Base-by-base conservation (phyloP, 345 rosid species). In the Geranium brycei region DNA sequence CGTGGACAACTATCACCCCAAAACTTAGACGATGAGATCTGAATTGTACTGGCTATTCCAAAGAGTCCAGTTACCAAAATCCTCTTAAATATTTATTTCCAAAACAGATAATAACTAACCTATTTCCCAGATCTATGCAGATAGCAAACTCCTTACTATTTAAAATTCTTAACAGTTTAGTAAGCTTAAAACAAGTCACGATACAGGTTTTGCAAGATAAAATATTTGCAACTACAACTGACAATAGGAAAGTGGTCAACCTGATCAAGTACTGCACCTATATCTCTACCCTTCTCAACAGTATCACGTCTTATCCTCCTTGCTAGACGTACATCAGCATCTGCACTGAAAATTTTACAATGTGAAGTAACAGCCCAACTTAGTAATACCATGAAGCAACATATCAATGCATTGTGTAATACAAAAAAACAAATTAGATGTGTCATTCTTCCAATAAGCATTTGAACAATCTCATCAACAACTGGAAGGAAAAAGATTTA, bases 321-420 rank as follows among this genome's bases (percentile, higher is more conserved):
- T 61, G 96, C 97, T 81, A 93, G 76, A 59, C 97, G 96, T 66
- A 93, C 99, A 79, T 93, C 99, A 78, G 99, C 90, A 86, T 93
- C 99, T 93, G 89, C 87, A 61, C 85, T 83, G 79, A 78, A 82
- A 72, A 76, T 17, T 63, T 76, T 73, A 56, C 63, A 66, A 73
- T 63, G 70, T 84, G 66, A 76, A 77, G 76, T 73, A 68, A 73
- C 70, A 73, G 71, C 51, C 57, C 69, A 65, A 60, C 72, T 69
- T 62, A 62, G 77, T 61, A 68, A 69, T 68, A 69, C 58, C 58
- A 69, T 65, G 31, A 59, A 62, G 63, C 4, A 35, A 19, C 63
- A 60, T 31, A 17, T 51, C 17, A 51, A 35, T 35, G 41, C 41
- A 35, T 35, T 35, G 41, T 35, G 41, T 35, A 35, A 35, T 4